These are phyloP conservation scores for Beauveria scarabaeidicola DNA, from an alignment of 2,329 filamentous ascomycete genomes.

Conservation along the genomic window DNA sequence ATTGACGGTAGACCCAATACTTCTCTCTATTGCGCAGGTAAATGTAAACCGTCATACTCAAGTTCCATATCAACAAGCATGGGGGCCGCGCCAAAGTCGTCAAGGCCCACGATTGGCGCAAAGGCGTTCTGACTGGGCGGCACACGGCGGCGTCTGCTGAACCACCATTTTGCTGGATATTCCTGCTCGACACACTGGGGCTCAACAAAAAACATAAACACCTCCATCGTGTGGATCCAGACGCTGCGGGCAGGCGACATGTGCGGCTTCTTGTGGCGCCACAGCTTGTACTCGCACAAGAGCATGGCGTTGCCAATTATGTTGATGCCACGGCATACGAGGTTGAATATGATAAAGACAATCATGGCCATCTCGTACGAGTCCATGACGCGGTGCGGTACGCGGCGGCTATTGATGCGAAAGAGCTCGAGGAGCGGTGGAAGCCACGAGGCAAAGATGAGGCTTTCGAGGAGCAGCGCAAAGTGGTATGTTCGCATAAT, in stretches of 20 bases:
- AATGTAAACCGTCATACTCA: no score
- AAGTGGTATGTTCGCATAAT: conserved; percentile 31
- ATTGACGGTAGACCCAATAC: no score
- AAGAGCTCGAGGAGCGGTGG: conserved; percentile 4
- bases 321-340: conserved; percentile 32
- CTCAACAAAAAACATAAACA: conserved; percentile 34
- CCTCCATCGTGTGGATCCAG: conserved; percentile 21
- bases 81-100: no score
- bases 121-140: not conserved
- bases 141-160: not conserved
- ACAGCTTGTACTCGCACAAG: conserved; percentile 29
- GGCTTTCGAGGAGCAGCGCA: conserved; percentile 27
- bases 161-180: conserved; percentile 26
- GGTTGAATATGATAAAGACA: conserved; percentile 28
- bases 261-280: conserved; percentile 26
- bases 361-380: conserved; percentile 22
- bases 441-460: conserved; percentile 19
- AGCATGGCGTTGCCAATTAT: conserved; percentile 30
- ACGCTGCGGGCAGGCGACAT: conserved; percentile 18
- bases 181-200: conserved; percentile 31
- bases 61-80: no score
- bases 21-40: no score
- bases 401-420: not conserved
- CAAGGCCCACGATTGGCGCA: not conserved
- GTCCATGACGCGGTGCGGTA: conserved; percentile 1